Evolutionary conservation across 768 basidiomycete species (phyloP).

Genomic region (Sutorius australiensis): DNA sequence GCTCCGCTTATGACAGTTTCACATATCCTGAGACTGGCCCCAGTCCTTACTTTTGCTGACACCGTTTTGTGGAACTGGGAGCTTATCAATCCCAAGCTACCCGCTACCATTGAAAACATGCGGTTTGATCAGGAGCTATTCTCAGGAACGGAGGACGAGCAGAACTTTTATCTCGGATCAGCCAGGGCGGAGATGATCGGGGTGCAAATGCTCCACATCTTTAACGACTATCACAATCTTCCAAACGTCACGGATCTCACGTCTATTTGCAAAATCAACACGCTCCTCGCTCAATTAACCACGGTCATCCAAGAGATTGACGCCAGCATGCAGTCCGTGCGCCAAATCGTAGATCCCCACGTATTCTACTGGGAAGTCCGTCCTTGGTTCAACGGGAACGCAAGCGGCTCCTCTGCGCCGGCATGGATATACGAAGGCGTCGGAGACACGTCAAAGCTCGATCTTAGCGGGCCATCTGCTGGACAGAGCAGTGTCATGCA

Average conservation of each 20-base stretch:
- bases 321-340: slow-evolving; percentile 63
- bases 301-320: slow-evolving; percentile 70
- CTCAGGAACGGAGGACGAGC: slow-evolving; percentile 82
- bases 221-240: slow-evolving; percentile 81
- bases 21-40: slow-evolving; percentile 75
- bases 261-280: slow-evolving; percentile 62
- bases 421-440: slow-evolving; percentile 82
- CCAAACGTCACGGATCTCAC: slow-evolving; percentile 62
- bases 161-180: slow-evolving; percentile 81
- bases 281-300: slow-evolving; percentile 67
- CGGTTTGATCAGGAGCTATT: slow-evolving; percentile 63
- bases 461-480: slow-evolving; percentile 85
- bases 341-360: slow-evolving; percentile 73
- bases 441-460: slow-evolving; percentile 50
- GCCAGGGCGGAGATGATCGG: slow-evolving; percentile 84
- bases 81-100: slow-evolving; percentile 50
- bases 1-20: slow-evolving; percentile 78
- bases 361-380: slow-evolving; percentile 87
- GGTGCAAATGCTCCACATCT: slow-evolving; percentile 79
- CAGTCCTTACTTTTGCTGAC: slow-evolving; percentile 92
- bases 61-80: slow-evolving; percentile 94
- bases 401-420: slow-evolving; percentile 45
- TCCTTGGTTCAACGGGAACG: slow-evolving; percentile 90
- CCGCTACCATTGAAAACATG: slow-evolving; percentile 71
- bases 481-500: slow-evolving; percentile 93